Evolutionary conservation across 164 flowering plant genomes (phyloP), one percentile per base, ranked within the genome.

Genomic region (Saururus chinensis): DNA sequence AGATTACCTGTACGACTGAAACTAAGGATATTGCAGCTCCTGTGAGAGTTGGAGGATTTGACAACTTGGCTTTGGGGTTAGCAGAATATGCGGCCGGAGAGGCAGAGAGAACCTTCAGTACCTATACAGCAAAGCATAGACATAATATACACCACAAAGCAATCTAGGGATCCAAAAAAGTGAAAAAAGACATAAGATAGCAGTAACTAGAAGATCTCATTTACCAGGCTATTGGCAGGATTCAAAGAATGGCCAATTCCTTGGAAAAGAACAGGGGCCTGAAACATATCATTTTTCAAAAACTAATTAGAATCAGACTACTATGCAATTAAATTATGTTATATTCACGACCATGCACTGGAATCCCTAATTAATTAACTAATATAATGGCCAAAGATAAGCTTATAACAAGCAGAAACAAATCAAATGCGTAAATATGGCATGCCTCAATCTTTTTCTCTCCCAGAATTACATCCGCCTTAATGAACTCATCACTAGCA

Each of bases 41-140:
- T 69, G 82, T 75, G 30, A 90, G 78, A 4, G 86, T 64, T 24
- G 97, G 98, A 61, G 96, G 95, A 68, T 20, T 81, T 61, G 91
- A 77, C 69, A 89, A 68, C 78, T 84, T 81, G 25, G 79, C 66
- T 51, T 76, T 76, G 12, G 92, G 99, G 66, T 85, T 87, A 56
- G 97, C 89, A 67, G 96, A 91, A 80, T 88, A 91, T 19, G 97
- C 95, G 12, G 97, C 69, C 56, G 93, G 82, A 56, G 99, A 91
- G 17, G 97, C 97, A 40, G 99, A 83, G 7, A 95, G 97, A 65
- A 78, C 97, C 73, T 87, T 87, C 75, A 87, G 60, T n/a, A 87
- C 88, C 99, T 95, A 70, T 22, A 68, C 7, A 67, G 24, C 19
- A 56, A 7, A 11, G 57, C 20, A 41, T 12, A 64, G 41, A 42